phyloP scores from a whole-genome alignment of 78 protist species.

The Isochrysis galbana region DNA sequence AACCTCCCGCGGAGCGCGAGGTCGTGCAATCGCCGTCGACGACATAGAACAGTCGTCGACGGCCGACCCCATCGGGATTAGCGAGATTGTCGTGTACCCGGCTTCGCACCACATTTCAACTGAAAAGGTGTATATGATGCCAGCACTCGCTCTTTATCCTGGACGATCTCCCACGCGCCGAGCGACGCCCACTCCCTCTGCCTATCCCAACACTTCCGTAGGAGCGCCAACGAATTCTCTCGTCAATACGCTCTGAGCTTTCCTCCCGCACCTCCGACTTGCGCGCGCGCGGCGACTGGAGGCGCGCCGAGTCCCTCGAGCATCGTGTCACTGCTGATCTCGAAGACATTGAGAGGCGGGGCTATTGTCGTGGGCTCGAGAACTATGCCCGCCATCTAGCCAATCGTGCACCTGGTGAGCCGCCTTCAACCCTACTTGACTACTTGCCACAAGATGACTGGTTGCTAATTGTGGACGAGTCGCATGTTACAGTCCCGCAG shows the following conservation, averaged over 20 bases:
- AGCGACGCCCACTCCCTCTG: too few species aligned
- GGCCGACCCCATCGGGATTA: too few species aligned
- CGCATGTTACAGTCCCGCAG: not conserved
- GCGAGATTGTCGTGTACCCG: conserved; percentile 28
- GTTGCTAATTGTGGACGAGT: conserved; percentile 37
- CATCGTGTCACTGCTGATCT: not conserved
- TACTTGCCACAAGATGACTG: conserved; percentile 23
- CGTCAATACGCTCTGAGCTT: too few species aligned
- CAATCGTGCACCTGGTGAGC: conserved; percentile 23
- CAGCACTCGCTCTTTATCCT: too few species aligned
- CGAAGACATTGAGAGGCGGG: not conserved
- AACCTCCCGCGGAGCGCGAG: too few species aligned
- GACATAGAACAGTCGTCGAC: too few species aligned
- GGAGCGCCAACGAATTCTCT: too few species aligned
- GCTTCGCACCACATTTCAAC: conserved; percentile 38
- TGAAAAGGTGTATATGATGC: too few species aligned
- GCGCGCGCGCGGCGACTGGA: not conserved
- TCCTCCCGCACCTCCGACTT: not conserved
- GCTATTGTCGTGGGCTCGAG: conserved; percentile 19
- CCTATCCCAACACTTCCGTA: too few species aligned
- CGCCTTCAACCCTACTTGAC: conserved; percentile 33
- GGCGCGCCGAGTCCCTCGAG: conserved; percentile 18
- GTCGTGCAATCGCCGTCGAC: too few species aligned
- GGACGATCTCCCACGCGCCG: too few species aligned
- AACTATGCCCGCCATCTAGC: conserved; percentile 36